Percentiles rank a stretch among this genome's conserved stretches.
Conservation (phyloP, 2,329 filamentous ascomycete species). For the Nigrospora osmanthi region DNA sequence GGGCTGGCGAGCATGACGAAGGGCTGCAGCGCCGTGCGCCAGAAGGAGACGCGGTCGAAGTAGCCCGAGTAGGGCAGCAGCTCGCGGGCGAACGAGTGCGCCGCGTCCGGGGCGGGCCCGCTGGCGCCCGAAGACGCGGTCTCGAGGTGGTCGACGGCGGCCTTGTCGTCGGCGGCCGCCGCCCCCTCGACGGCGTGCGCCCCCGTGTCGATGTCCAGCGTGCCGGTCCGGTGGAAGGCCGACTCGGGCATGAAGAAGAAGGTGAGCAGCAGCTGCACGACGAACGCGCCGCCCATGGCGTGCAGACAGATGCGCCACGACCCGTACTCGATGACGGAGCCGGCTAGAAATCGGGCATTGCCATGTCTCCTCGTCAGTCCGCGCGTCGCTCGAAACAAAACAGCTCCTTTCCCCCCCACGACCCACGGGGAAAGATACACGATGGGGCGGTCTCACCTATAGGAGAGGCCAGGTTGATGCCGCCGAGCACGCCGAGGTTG, state of each 20-base stretch:
- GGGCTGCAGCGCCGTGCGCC: constrained; percentile 33
- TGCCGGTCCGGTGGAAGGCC: constrained; percentile 28
- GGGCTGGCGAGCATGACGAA: constrained; percentile 42
- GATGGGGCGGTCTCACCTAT: constrained; percentile 25
- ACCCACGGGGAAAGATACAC: constrained; percentile 21
- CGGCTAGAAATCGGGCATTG: too few relatives aligned
- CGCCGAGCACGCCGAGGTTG: constrained; percentile 31
- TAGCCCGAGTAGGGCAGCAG: constrained; percentile 25
- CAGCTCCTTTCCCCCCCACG: constrained; percentile 8
- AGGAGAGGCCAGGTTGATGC: constrained; percentile 30
- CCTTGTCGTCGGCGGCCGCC: neutral
- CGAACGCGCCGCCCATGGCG: constrained; percentile 16
- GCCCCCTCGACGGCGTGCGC: neutral
- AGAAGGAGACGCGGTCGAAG: constrained; percentile 27
- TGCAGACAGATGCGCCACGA: neutral
- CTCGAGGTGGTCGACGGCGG: constrained; percentile 5
- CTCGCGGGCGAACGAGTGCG: constrained; percentile 22
- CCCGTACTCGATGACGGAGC: neutral
- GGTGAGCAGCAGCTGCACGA: constrained; percentile 31
- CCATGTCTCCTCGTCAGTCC: neutral
- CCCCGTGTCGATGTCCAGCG: neutral
- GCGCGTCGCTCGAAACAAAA: neutral
- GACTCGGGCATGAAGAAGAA: constrained; percentile 44
- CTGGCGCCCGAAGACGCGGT: neutral
- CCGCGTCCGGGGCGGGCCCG: constrained; percentile 7